These are phyloP conservation scores for Clitocybe nebularis DNA, from an alignment of 1,284 basidiomycete species.

Conservation along the genomic window DNA sequence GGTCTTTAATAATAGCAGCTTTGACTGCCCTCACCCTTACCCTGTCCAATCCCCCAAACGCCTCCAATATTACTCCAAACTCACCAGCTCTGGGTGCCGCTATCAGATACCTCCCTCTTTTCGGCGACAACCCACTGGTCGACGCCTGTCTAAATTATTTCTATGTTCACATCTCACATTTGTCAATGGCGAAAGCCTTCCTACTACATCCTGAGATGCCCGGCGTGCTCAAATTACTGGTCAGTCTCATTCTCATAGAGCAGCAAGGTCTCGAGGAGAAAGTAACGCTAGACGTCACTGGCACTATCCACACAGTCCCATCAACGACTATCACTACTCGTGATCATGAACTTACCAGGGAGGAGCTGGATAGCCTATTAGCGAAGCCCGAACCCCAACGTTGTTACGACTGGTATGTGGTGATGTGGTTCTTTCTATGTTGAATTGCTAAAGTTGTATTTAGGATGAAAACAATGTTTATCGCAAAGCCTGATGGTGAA, in stretches of 20 bases:
- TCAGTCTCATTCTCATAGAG: slow-evolving; percentile 60
- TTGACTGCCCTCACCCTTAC: slow-evolving; percentile 57
- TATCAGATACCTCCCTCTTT: slow-evolving; percentile 70
- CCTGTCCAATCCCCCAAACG: slow-evolving; percentile 59
- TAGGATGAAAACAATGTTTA: slow-evolving; percentile 84
- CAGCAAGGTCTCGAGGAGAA: slow-evolving; percentile 57
- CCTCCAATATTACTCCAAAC: slow-evolving; percentile 44
- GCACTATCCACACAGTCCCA: slow-evolving; percentile 52
- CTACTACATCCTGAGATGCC: slow-evolving; percentile 66
- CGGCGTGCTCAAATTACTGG: slow-evolving; percentile 61
- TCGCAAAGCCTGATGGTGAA: slow-evolving; percentile 64
- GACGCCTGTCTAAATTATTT: slow-evolving; percentile 73
- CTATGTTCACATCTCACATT: slow-evolving; percentile 71
- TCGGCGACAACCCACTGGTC: slow-evolving; percentile 63
- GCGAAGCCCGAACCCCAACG: slow-evolving; percentile 65
- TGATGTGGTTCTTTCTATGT: slow-evolving; percentile 1
- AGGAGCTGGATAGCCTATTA: slow-evolving; percentile 61
- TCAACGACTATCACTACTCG: slow-evolving; percentile 40
- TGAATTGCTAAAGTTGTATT: slow-evolving; percentile 6
- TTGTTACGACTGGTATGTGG: slow-evolving; percentile 70
- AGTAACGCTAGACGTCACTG: slow-evolving; percentile 57
- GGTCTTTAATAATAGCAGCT: slow-evolving; percentile 66
- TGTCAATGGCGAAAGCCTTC: slow-evolving; percentile 74
- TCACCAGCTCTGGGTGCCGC: slow-evolving; percentile 58
- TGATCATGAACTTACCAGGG: slow-evolving; percentile 60